Base-by-base conservation (phyloP, 352 stramenopile genomes). In the Phytopythium aichiense region DNA sequence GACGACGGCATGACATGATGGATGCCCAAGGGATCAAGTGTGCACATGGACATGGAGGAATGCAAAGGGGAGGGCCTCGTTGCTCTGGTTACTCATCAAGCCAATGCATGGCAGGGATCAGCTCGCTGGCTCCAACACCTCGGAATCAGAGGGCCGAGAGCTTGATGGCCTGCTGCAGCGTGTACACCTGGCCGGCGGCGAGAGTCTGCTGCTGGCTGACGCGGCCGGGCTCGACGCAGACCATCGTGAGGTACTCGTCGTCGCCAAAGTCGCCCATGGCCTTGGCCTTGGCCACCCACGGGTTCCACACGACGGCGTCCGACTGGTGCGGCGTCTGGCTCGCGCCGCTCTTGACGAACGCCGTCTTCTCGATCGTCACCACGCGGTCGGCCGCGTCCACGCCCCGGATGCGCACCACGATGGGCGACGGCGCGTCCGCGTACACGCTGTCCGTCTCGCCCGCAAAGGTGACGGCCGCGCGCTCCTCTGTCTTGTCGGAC, bases 221-320 rank as follows among this genome's bases (percentile, higher is more conserved):
- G 45, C 86, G 74, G 22, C 95, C 95, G 13, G 96, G 95, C 72
- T 99, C 95, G 46, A 98, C 86, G 69, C 96, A 99, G 64, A 98
- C 82, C 94, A 99, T 98, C 35, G 87, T 79, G 50, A 89, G 60
- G 68, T 98, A 98, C 73, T 98, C 91, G 50, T 98, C 95, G 65
- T 98, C 87, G 40, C 79, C 91, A 77, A 99, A 98, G 76, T 99
- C 95, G 56, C 70, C 71, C 87, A 99, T 98, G 43, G 67, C 74
- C 66, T 94, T 90, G 37, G 94, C 89, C 71, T 99, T 99, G 51
- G 94, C 85, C 45, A 89, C 74, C 76, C 92, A 96, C 42, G 95
- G 96, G 84, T 98, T 98, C 93, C 92, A 98, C 33, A 98, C 87
- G 18, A 98, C 92, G n/a, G 79, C 78, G 65, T 97, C 91, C 55